Conservation (phyloP, 441 rosid species). For the Erodium moschatum region DNA sequence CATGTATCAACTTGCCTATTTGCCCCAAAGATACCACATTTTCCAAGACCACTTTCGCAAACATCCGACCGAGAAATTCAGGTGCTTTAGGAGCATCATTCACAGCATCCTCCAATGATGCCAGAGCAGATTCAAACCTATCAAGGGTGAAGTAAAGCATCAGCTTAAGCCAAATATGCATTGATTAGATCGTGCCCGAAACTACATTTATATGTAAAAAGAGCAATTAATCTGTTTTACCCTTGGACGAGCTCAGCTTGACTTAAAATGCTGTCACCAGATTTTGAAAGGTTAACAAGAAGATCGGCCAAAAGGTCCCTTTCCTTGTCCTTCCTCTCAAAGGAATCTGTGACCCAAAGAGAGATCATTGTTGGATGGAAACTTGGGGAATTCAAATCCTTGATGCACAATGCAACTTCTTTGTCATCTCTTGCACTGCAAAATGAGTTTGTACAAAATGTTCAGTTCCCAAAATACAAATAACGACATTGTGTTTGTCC, state of each 20-base stretch:
- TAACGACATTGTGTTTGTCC: no score
- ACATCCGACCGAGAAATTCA: conserved; percentile 63
- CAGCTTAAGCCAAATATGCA: neutral
- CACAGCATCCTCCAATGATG: conserved; percentile 71
- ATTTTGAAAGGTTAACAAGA: conserved; percentile 53
- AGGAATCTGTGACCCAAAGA: conserved; percentile 86
- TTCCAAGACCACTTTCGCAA: conserved; percentile 45
- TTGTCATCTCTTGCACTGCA: conserved; percentile 87
- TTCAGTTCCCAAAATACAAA: neutral
- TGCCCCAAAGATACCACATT: conserved; percentile 44
- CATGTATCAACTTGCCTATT: conserved; percentile 41
- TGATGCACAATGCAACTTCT: conserved; percentile 79
- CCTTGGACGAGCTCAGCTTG: conserved; percentile 58
- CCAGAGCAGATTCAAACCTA: conserved; percentile 74
- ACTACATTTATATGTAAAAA: neutral
- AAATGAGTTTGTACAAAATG: conserved; percentile 5
- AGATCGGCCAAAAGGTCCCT: conserved; percentile 78
- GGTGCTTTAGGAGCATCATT: conserved; percentile 89
- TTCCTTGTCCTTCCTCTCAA: conserved; percentile 86
- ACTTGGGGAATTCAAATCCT: conserved; percentile 65
- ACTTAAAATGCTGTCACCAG: conserved; percentile 43
- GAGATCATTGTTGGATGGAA: conserved; percentile 87
- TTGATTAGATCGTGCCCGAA: neutral
- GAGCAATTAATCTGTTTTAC: conserved; percentile 26
- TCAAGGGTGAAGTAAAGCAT: neutral